A percentile compares a stretch with the other conserved stretches of the same genome.
These are phyloP conservation scores for Lipomyces spencermartinsiae DNA, from an alignment of 805 yeast species.

Conservation along the genomic window DNA sequence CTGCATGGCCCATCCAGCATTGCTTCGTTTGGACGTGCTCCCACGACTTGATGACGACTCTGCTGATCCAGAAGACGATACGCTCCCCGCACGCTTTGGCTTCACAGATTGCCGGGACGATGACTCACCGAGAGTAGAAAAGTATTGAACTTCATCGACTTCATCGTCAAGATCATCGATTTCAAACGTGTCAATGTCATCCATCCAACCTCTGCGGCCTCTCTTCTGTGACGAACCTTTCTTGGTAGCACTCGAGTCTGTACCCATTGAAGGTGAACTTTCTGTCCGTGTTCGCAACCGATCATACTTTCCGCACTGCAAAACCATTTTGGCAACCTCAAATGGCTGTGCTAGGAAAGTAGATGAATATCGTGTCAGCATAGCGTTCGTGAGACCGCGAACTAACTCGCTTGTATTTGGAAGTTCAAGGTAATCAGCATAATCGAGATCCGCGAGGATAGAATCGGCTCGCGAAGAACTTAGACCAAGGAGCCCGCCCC, in stretches of 20 bases:
- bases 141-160: conserved; percentile 38
- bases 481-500: neutral
- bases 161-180: conserved; percentile 23
- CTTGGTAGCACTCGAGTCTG: conserved; percentile 19
- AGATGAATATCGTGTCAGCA: conserved; percentile 67
- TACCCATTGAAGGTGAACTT: neutral
- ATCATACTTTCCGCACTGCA: conserved; percentile 72
- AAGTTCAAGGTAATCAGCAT: conserved; percentile 38
- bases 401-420: conserved; percentile 32
- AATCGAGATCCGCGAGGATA: conserved; percentile 37
- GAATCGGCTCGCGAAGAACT: conserved; percentile 23
- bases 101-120: conserved; percentile 14
- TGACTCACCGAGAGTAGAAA: conserved; percentile 32
- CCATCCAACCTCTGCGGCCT: conserved; percentile 29
- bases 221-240: conserved; percentile 37
- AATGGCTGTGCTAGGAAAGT: conserved; percentile 83
- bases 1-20: neutral
- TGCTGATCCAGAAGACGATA: conserved; percentile 17
- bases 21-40: neutral
- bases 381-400: conserved; percentile 29
- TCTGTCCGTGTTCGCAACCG: conserved; percentile 4
- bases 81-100: conserved; percentile 17
- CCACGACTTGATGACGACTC: neutral
- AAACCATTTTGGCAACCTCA: conserved; percentile 75
- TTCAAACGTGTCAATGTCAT: conserved; percentile 32